Evolutionary conservation across 1,284 basidiomycete genomes (phyloP), one percentile per base, ranked within the genome.

Genomic region (Peniophora sp.): DNA sequence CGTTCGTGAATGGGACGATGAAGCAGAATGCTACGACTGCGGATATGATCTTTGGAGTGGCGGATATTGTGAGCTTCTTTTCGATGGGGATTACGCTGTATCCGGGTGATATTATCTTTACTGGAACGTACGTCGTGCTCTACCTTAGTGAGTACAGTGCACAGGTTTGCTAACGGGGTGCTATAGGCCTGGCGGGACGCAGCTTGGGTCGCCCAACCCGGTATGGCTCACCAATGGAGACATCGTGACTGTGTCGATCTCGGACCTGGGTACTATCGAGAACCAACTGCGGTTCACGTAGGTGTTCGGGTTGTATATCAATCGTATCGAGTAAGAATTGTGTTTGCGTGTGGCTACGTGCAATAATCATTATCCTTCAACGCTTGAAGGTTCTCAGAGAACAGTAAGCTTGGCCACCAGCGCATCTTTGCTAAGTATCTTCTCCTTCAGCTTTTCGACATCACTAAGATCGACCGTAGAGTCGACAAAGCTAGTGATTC

Each of bases 81-180:
- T 78, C 77, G 0, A 75, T 78, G 66, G 80, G 80, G 2, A 78
- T 74, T 5, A 83, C 80, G 0, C 63, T 85, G 14, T 62, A 71
- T 6, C 68, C 75, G 3, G 81, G 80, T 3, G 78, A 79, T 16
- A 63, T 84, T 16, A 79, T 84, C 55, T 74, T 78, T 56, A 82
- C 79, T 41, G 78, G 77, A 55, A 76, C 76, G 69, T 67, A 43
- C 63, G 68, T 63, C 14, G 16, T 41, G 16, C 44, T 45, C 10
- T 24, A 16, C 16, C n/a, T n/a, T 22, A n/a, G 44, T 45, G 38
- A 8, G 16, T 5, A 41, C 5, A 17, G n/a, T n/a, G 10, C 10
- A n/a, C 34, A 41, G 19, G 38, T n/a, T 41, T 5, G 8, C 19
- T 6, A 41, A 5, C 5, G 38, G 5, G 8, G 5, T 41, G 9